These are phyloP conservation scores for Trichoderma aggressivum DNA, from an alignment of 2,329 filamentous ascomycete genomes.

Conservation along the genomic window DNA sequence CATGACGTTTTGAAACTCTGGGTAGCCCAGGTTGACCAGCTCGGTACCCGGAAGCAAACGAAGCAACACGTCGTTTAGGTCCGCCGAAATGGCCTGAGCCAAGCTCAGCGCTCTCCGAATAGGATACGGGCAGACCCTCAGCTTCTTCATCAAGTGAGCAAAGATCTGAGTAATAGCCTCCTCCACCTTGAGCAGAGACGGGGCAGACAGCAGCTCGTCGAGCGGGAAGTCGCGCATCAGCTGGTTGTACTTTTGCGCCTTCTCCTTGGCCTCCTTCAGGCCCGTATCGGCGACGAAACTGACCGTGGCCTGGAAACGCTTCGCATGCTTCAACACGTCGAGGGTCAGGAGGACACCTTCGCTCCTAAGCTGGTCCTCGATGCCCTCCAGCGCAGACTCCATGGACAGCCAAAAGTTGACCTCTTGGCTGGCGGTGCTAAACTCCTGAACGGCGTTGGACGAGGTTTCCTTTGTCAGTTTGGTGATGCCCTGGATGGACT, in stretches of 20 bases:
- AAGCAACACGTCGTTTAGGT: slow-evolving; percentile 84
- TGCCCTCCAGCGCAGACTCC: slow-evolving; percentile 88
- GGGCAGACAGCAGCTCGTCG: slow-evolving; percentile 89
- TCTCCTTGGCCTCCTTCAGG: slow-evolving; percentile 90
- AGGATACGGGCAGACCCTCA: slow-evolving; percentile 93
- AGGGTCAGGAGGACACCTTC: slow-evolving; percentile 88
- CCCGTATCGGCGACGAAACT: slow-evolving; percentile 96
- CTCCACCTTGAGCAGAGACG: slow-evolving; percentile 80
- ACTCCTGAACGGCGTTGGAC: slow-evolving; percentile 53
- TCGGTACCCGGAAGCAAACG: slow-evolving; percentile 79
- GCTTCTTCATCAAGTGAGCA: slow-evolving; percentile 92
- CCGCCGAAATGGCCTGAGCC: slow-evolving; percentile 94
- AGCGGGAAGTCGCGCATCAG: slow-evolving; percentile 97
- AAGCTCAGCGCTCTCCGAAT: slow-evolving; percentile 86
- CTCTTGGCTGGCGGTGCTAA: slow-evolving; percentile 82
- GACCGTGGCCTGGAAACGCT: slow-evolving; percentile 95
- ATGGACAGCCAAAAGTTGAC: slow-evolving; percentile 99
- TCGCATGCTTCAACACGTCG: slow-evolving; percentile 93
- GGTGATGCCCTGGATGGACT: slow-evolving; percentile 94
- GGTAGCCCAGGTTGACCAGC: slow-evolving; percentile 87
- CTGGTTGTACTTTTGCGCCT: slow-evolving; percentile 97
- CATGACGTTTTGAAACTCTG: slow-evolving; percentile 85
- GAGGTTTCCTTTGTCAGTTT: slow-evolving; percentile 84
- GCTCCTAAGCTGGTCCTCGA: slow-evolving; percentile 82
- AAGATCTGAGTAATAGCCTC: slow-evolving; percentile 91